Evolutionary conservation across 148 eudicot genomes (phyloP).

Genomic region (Rhododendron ovatum): DNA sequence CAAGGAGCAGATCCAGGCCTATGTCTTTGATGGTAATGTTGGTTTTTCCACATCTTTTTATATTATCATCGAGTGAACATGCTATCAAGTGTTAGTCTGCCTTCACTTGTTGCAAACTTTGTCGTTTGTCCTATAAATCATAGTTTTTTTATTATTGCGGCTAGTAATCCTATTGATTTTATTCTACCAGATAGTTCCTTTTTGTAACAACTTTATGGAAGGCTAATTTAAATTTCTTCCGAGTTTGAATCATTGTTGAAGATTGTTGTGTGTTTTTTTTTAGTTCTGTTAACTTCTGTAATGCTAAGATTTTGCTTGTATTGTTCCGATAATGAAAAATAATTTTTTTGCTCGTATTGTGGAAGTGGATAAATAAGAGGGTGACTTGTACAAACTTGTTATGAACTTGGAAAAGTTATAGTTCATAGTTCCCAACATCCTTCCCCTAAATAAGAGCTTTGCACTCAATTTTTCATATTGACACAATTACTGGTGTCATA

Average conservation of each 20-base stretch:
- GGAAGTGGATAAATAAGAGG: background rate
- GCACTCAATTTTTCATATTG: too few relatives aligned
- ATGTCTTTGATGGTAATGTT: constrained; percentile 39
- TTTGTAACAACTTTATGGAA: background rate
- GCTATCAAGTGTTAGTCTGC: background rate
- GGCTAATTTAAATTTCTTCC: too few relatives aligned
- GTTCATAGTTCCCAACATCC: background rate
- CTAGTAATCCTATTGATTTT: background rate
- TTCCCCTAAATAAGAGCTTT: too few relatives aligned
- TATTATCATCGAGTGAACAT: background rate
- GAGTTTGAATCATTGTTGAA: too few relatives aligned
- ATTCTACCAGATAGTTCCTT: background rate
- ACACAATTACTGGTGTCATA: too few relatives aligned
- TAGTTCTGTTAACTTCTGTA: background rate
- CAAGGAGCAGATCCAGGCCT: constrained; percentile 39
- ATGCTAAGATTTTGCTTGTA: background rate
- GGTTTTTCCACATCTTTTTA: background rate
- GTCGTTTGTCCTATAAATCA: background rate
- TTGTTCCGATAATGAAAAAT: background rate
- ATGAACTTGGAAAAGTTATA: too few relatives aligned
- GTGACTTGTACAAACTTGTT: background rate
- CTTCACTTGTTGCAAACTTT: background rate
- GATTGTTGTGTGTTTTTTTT: background rate
- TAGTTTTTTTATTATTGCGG: background rate
- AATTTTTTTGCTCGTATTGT: background rate